These are phyloP conservation scores for Euphorbia peplus DNA, from an alignment of 345 rosid genomes.

Conservation along the genomic window DNA sequence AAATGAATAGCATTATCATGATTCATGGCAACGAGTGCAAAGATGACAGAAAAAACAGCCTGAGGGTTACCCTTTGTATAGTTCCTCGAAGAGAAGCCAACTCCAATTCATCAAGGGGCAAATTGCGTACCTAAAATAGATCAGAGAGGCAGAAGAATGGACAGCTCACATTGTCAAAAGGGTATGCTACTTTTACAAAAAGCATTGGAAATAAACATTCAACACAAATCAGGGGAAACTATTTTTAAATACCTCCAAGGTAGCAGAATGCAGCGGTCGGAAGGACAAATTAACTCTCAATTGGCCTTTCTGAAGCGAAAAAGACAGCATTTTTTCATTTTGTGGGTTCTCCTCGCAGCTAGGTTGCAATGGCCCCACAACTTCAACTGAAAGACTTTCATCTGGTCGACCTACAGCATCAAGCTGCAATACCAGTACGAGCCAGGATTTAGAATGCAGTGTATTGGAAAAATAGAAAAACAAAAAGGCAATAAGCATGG, in stretches of 20 bases:
- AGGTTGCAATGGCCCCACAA: slow-evolving; percentile 61
- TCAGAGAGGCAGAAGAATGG: slow-evolving; percentile 17
- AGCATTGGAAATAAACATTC: background rate
- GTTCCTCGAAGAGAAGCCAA: slow-evolving; percentile 93
- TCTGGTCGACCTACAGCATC: slow-evolving; percentile 89
- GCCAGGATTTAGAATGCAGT: slow-evolving; percentile 15
- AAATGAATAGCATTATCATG: background rate
- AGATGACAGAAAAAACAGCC: background rate
- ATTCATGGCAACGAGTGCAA: background rate
- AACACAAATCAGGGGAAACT: slow-evolving; percentile 11
- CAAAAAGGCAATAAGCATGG: slow-evolving; percentile 10
- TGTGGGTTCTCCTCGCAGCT: slow-evolving; percentile 49
- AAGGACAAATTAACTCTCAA: slow-evolving; percentile 71
- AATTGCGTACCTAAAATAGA: slow-evolving; percentile 65
- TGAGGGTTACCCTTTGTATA: slow-evolving; percentile 65
- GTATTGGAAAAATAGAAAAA: background rate
- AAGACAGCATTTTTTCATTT: slow-evolving; percentile 68
- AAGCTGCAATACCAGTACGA: slow-evolving; percentile 51
- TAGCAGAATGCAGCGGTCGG: slow-evolving; percentile 75
- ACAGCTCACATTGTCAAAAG: background rate
- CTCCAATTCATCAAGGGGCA: slow-evolving; percentile 96
- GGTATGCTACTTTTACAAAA: slow-evolving; percentile 7
- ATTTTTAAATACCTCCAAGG: slow-evolving; percentile 66
- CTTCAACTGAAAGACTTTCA: slow-evolving; percentile 81
- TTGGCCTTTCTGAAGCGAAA: slow-evolving; percentile 90